Evolutionary conservation across 495 filamentous ascomycete genomes (phyloP), one percentile per base, ranked within the genome.

Genomic region (Talaromyces wortmannii): DNA sequence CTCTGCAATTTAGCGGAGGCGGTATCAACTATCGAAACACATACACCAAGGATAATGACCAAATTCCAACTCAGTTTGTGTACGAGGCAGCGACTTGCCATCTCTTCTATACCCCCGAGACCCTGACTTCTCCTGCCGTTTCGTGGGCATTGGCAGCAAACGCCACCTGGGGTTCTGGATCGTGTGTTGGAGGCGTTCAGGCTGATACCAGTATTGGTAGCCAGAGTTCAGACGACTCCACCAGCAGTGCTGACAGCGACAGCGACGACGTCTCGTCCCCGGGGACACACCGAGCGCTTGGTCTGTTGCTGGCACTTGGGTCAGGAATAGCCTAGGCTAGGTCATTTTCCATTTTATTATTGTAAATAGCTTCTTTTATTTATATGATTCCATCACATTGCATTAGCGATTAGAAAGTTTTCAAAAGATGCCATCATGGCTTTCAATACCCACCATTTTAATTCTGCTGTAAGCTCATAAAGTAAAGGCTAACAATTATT

Each of bases 71-170:
- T 11, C 80, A 83, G 57, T 82, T 82, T 63, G 48, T 68, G 8
- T 77, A 79, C 60, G 71, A 80, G 52, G 63, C 78, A 6, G 77
- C 79, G 11, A 70, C 78, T 55, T 83, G 80, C 66, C 64, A 78
- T 8, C 69, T 82, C 56, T 82, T 79, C 58, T 82, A 78, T 58
- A 81, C 79, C 2, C 57, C 65, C 2, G 58, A 66, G 42, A 80
- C 76, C 57, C 51, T 78, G 15, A 67, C 63, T 44, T 64, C 70
- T 29, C 69, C 72, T 6, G 65, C 58, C 17, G 65, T 59, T 8
- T 69, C 74, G 10, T 83, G 78, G 80, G 62, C 68, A 36, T 66
- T 71, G 52, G 73, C 71, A 2, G 57, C 59, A n/a, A 57, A 64
- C 48, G 63, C 63, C 18, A 57, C 62, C 31, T 60, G 58, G 58